phyloP scores from a whole-genome alignment of 768 basidiomycete species.

The Rhizopogon roseolus region DNA sequence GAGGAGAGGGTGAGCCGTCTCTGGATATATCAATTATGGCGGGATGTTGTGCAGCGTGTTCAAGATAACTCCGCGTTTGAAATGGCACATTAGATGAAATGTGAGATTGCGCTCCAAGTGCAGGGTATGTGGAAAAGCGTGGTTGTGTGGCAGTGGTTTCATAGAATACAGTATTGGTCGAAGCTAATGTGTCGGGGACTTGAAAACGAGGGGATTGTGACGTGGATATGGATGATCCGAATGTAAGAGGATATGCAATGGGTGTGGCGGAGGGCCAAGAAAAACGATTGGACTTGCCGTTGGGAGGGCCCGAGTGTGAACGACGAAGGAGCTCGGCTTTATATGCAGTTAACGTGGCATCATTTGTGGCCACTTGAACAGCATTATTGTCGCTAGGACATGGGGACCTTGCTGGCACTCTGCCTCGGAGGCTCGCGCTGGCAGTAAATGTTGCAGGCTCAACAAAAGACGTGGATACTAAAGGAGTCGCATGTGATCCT shows the following conservation, averaged over 20 bases:
- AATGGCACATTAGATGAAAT: slow-evolving; percentile 29
- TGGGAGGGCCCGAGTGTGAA: slow-evolving; percentile 39
- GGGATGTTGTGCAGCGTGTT: not conserved
- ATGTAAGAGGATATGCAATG: slow-evolving; percentile 39
- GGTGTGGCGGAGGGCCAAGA: slow-evolving; percentile 36
- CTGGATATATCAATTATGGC: not conserved
- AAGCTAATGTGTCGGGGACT: slow-evolving; percentile 32
- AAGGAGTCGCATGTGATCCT: slow-evolving; percentile 30
- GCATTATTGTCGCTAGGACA: slow-evolving; percentile 5
- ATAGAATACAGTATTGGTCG: slow-evolving; percentile 54
- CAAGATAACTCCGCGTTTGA: slow-evolving; percentile 13
- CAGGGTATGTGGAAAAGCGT: slow-evolving; percentile 24
- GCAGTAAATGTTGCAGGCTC: slow-evolving; percentile 5
- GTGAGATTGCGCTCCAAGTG: slow-evolving; percentile 22
- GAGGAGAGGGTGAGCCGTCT: not conserved
- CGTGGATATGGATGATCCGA: slow-evolving; percentile 35
- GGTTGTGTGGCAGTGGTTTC: slow-evolving; percentile 44
- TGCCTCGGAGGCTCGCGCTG: slow-evolving; percentile 18
- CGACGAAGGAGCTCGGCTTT: slow-evolving; percentile 37
- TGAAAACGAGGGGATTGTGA: slow-evolving; percentile 32
- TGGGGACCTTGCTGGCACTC: slow-evolving; percentile 13
- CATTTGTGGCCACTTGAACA: slow-evolving; percentile 2
- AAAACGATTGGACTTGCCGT: slow-evolving; percentile 32
- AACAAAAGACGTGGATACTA: not conserved
- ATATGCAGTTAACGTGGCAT: slow-evolving; percentile 18